Evolutionary conservation across 2,329 filamentous ascomycete species (phyloP).

Genomic region (Epichloe bromicola): DNA sequence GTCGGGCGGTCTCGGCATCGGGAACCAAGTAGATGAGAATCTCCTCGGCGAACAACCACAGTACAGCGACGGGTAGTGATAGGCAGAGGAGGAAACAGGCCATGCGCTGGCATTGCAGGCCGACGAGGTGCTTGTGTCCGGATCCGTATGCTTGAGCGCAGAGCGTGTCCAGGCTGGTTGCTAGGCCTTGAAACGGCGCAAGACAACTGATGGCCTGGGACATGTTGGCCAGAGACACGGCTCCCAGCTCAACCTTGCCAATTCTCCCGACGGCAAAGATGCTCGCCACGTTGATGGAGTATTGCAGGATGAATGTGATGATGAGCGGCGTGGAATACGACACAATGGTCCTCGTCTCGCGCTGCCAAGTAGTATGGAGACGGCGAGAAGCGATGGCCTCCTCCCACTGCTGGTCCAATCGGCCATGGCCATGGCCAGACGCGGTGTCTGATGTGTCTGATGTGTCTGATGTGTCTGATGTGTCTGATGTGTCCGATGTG

Average conservation of each 20-base stretch:
- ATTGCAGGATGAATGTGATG: slow-evolving; percentile 62
- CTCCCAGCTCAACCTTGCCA: slow-evolving; percentile 46
- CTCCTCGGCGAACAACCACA: slow-evolving; percentile 57
- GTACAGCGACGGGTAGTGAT: slow-evolving; percentile 55
- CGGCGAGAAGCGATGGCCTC: slow-evolving; percentile 68
- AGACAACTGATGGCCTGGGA: slow-evolving; percentile 68
- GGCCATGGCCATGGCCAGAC: slow-evolving; percentile 33
- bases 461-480: too few relatives aligned
- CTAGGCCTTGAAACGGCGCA: slow-evolving; percentile 69
- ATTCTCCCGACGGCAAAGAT: slow-evolving; percentile 68
- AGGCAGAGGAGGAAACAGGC: slow-evolving; percentile 61
- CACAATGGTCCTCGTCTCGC: slow-evolving; percentile 70
- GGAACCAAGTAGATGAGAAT: slow-evolving; percentile 41
- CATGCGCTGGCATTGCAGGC: slow-evolving; percentile 72
- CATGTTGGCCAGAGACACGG: slow-evolving; percentile 48
- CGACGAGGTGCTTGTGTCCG: slow-evolving; percentile 77
- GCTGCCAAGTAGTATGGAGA: slow-evolving; percentile 83
- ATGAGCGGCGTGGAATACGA: slow-evolving; percentile 60
- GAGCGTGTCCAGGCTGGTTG: slow-evolving; percentile 82
- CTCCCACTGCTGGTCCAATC: slow-evolving; percentile 63
- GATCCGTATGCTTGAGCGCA: slow-evolving; percentile 92
- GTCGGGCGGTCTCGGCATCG: slow-evolving; percentile 45
- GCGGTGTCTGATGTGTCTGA: slow-evolving; percentile 15
- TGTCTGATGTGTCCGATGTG: not conserved
- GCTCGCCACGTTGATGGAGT: slow-evolving; percentile 70